Base-by-base conservation (phyloP, 1,139 yeast species). In the Eremothecium sinecaudum region DNA sequence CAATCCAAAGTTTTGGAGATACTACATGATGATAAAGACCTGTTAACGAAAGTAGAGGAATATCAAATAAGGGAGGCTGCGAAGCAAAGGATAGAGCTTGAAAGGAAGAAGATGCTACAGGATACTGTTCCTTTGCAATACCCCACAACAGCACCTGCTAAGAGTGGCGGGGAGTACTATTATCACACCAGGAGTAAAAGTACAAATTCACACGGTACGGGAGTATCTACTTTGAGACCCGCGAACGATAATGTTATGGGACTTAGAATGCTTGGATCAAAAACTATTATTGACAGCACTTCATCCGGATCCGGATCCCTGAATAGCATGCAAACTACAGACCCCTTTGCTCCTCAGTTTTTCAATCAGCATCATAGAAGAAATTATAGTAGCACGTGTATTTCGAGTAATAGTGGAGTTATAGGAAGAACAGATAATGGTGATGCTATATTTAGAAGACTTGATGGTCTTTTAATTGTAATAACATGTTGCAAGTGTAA, bases 391-490 rank as follows among this genome's bases (percentile, higher is more conserved):
- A 35, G 59, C 47, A 40, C 61, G 28, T 49, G 63, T 47, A 29
- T 61, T 44, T 32, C 56, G 35, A 41, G 58, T 46, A 41, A 59
- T 48, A 39, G 59, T 47, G 59, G 58, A 8, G 44, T 54, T 2
- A 46, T 59, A 5, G 63, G 62, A 6, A 51, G 51, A 9, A 50
- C 58, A 15, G 62, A 58, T 4, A 43, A 50, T 24, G 55, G 57
- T 31, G 50, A 58, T 13, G 79, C 92, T 47, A 65, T 80, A 5
- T 78, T 77, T 50, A 66, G 80, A 38, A 61, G 92, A 39, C 71
- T 79, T 4, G 92, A 81, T 53, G 87, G 90, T 2, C 66, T 79
- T 0, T 60, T 79, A 18, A 86, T 80, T 5, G 65, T 75, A 35
- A 63, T 81, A 17, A 74, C 75, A 5, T 81, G 93, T 52, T 75